phyloP scores from a whole-genome alignment of 441 rosid species.

The Pelargonium myrrhifolium region DNA sequence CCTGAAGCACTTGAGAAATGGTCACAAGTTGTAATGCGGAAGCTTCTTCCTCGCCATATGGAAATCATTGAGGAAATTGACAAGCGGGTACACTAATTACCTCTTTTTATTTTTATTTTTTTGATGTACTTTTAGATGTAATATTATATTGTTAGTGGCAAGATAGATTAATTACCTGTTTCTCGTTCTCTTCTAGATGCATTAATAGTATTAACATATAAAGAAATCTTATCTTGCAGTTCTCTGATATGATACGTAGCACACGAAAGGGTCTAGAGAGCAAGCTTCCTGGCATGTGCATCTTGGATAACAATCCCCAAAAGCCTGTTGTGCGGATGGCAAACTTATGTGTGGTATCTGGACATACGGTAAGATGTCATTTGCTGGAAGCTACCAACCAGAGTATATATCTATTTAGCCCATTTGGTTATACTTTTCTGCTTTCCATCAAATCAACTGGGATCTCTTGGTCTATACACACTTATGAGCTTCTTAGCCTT shows the following conservation, averaged over 20 bases:
- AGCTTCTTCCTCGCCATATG: slow-evolving; percentile 99
- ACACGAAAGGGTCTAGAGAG: slow-evolving; percentile 64
- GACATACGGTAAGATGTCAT: slow-evolving; percentile 62
- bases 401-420: slow-evolving; percentile 10
- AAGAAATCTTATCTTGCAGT: slow-evolving; percentile 39
- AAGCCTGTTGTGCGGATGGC: slow-evolving; percentile 99
- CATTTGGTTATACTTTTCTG: neutral
- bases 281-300: slow-evolving; percentile 66
- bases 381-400: slow-evolving; percentile 12
- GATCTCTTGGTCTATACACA: neutral
- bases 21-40: slow-evolving; percentile 92
- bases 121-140: slow-evolving; percentile 5
- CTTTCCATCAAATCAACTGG: slow-evolving; percentile 2
- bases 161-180: neutral
- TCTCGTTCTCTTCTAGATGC: neutral
- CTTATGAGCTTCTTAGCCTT: neutral
- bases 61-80: slow-evolving; percentile 95
- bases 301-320: slow-evolving; percentile 81
- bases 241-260: slow-evolving; percentile 46
- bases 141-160: slow-evolving; percentile 13
- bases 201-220: neutral
- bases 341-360: slow-evolving; percentile 84
- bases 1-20: slow-evolving; percentile 99
- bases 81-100: slow-evolving; percentile 52
- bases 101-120: slow-evolving; percentile 10